These are phyloP conservation scores for Neurospora sp. DNA, from an alignment of 495 filamentous ascomycete genomes.

Conservation along the genomic window DNA sequence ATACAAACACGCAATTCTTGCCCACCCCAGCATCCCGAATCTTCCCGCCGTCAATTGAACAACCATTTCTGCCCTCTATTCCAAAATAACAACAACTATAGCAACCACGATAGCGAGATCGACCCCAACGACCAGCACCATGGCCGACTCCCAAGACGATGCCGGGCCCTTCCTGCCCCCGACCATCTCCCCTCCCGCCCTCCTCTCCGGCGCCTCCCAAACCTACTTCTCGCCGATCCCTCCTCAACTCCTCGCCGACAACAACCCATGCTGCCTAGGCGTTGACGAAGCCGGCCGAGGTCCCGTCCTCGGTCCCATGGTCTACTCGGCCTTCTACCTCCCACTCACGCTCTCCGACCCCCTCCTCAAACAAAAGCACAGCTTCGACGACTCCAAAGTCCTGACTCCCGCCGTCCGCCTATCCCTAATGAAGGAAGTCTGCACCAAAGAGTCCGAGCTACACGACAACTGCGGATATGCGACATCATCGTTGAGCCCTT, in stretches of 20 bases:
- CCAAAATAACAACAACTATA: neutral
- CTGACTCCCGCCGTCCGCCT: slow-evolving; percentile 66
- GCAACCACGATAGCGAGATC: neutral
- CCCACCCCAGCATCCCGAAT: neutral
- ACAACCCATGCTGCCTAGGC: slow-evolving; percentile 48
- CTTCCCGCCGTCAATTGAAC: neutral
- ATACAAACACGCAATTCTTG: neutral
- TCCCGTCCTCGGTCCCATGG: slow-evolving; percentile 94
- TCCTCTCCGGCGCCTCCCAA: slow-evolving; percentile 69
- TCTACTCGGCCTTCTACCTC: slow-evolving; percentile 86
- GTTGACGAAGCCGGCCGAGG: slow-evolving; percentile 95
- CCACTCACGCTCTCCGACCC: slow-evolving; percentile 55
- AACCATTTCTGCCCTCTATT: no score
- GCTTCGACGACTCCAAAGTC: slow-evolving; percentile 88
- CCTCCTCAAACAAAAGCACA: slow-evolving; percentile 64
- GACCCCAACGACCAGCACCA: slow-evolving; percentile 8
- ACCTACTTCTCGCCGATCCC: slow-evolving; percentile 73
- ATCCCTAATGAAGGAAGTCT: slow-evolving; percentile 63
- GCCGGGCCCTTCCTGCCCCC: slow-evolving; percentile 65
- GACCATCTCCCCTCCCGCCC: slow-evolving; percentile 51
- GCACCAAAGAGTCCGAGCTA: slow-evolving; percentile 54
- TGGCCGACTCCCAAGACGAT: slow-evolving; percentile 43
- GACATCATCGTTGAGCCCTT: slow-evolving; percentile 67
- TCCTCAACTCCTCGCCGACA: slow-evolving; percentile 31
- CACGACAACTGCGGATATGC: slow-evolving; percentile 71